Base-by-base conservation (phyloP, 352 stramenopile genomes). In the Globisporangium nunn region DNA sequence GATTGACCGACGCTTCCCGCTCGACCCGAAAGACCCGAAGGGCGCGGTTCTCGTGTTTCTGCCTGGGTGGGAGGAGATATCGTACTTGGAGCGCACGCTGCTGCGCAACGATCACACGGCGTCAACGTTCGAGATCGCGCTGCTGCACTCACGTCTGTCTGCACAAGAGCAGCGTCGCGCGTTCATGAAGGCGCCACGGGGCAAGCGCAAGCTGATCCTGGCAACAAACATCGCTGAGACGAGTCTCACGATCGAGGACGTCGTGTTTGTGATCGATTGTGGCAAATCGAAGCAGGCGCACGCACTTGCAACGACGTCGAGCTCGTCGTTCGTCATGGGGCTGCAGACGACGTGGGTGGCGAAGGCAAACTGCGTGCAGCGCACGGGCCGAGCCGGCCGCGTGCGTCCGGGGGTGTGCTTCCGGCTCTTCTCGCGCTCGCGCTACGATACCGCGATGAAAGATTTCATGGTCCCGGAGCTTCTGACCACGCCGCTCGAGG, bases 181-280 rank as follows among this genome's bases (percentile, higher is more conserved):
- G 14, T 93, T 93, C 59, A 58, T 81, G 39, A 84, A 73, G 17
- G 75, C 83, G 2, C 70, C 75, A 6, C 60, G 61, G 4, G 78
- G 78, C 29, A 85, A 85, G 55, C 72, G 81, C 51, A 93, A 95
- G 59, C 61, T 95, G 6, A 85, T 95, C 39, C 77, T 98, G 49
- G 76, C 90, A 5, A 99, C 96, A 0, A 98, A 98, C 63, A 97
- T 98, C 50, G 95, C 95, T 5, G 96, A 99, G 71, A 98, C 95
- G 12, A 98, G 87, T 64, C 71, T 99, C 4, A 98, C 96, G 12
- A 96, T 99, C n/a, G 91, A 97, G 39, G 85, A 95, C 58, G 91
- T 99, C 29, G 88, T 92, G 10, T 96, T 96, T 55, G 85, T 95
- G 4, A 80, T 95, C 41, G 85, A 95, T 51, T 91, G 73, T 46